Conservation (phyloP, 2,329 filamentous ascomycete genomes). For the Paracamarosporium sp. region DNA sequence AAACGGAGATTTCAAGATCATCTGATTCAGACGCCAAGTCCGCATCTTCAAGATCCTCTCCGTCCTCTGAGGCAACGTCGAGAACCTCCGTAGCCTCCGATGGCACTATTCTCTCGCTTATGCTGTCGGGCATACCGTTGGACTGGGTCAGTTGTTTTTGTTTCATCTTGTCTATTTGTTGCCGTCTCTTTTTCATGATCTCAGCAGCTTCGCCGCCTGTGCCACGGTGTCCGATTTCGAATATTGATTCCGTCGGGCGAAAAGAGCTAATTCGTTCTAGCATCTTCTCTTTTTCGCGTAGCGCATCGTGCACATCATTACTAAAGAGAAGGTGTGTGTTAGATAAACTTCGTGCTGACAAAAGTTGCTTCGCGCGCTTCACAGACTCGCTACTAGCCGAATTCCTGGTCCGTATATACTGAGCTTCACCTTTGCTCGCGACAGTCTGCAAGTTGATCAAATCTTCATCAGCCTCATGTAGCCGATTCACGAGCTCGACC, state of each 20-base stretch:
- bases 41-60: constrained; percentile 41
- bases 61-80: constrained; percentile 41
- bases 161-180: constrained; percentile 69
- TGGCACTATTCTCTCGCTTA: background rate
- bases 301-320: constrained; percentile 63
- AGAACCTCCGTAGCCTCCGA: constrained; percentile 15
- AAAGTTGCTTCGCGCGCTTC: constrained; percentile 81
- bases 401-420: constrained; percentile 89
- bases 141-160: constrained; percentile 48
- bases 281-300: constrained; percentile 80
- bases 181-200: constrained; percentile 75
- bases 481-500: constrained; percentile 83
- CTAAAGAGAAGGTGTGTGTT: constrained; percentile 82
- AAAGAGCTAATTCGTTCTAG: constrained; percentile 87
- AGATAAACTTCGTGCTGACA: constrained; percentile 72
- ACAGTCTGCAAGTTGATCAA: constrained; percentile 74
- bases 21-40: constrained; percentile 57
- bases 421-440: constrained; percentile 85
- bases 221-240: constrained; percentile 82
- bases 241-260: constrained; percentile 92
- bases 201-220: constrained; percentile 70
- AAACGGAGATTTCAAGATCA: constrained; percentile 61
- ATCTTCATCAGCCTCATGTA: constrained; percentile 77
- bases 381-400: constrained; percentile 90
- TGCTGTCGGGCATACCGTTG: constrained; percentile 18